Conservation (phyloP, 129 eudicot species). For the Saussurea involucrata region DNA sequence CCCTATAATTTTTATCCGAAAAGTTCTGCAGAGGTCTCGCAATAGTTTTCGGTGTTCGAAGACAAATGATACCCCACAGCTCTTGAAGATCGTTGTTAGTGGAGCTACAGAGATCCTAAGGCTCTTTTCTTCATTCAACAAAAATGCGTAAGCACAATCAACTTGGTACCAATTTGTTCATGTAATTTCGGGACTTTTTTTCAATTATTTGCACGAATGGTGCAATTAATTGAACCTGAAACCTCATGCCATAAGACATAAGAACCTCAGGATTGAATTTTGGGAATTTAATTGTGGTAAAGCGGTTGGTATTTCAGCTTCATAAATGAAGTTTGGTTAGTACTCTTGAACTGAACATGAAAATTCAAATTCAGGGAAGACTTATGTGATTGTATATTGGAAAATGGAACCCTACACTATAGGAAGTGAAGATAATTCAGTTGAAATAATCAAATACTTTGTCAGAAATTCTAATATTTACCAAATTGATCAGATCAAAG, state of each 20-base stretch:
- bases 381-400: background rate
- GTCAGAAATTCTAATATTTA: too few species aligned
- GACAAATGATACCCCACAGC: conserved; percentile 40
- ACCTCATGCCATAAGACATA: background rate
- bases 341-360: background rate
- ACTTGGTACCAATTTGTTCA: background rate
- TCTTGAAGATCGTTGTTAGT: conserved; percentile 62
- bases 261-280: background rate
- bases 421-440: conserved; percentile 2
- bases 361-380: background rate
- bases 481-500: background rate
- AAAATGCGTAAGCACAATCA: conserved; percentile 13
- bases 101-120: conserved; percentile 83
- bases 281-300: background rate
- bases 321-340: background rate
- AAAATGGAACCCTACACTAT: background rate
- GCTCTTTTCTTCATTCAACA: conserved; percentile 49
- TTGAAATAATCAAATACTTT: background rate
- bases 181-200: background rate
- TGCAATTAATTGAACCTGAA: background rate
- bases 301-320: background rate
- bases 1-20: background rate
- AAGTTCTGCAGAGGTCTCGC: conserved; percentile 37
- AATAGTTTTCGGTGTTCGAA: conserved; percentile 42
- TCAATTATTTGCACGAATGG: background rate